Evolutionary conservation across 2,329 filamentous ascomycete species (phyloP).

Genomic region (Parascedosporium putredinis): DNA sequence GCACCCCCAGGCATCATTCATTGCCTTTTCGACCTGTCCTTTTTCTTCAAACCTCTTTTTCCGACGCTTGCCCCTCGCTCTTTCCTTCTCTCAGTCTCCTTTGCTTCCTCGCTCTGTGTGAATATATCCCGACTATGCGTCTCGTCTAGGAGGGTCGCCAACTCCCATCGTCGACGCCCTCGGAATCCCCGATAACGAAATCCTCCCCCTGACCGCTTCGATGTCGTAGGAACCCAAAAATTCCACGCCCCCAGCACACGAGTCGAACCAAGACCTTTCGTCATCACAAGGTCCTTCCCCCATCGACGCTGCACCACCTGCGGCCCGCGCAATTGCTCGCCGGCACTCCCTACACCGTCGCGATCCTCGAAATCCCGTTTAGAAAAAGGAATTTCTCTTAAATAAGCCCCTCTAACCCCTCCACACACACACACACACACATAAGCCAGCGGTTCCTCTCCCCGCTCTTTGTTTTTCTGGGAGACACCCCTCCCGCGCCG

Average conservation of each 20-base stretch:
- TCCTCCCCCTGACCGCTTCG: conserved; percentile 1
- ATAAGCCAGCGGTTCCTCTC: neutral
- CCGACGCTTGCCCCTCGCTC: neutral
- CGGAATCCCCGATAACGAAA: neutral
- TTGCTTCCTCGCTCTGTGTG: neutral
- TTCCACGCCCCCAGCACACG: neutral
- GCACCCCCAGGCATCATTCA: neutral
- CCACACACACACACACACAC: neutral
- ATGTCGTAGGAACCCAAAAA: conserved; percentile 6
- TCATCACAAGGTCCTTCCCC: neutral
- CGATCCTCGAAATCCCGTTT: conserved; percentile 3
- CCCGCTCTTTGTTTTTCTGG: neutral
- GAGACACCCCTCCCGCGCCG: neutral
- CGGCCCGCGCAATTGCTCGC: neutral
- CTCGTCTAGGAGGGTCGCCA: neutral
- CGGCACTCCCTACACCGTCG: neutral
- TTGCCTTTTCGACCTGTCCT: neutral
- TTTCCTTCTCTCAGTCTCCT: neutral
- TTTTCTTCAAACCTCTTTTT: too few relatives aligned
- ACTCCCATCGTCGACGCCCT: neutral
- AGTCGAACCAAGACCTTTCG: conserved; percentile 1
- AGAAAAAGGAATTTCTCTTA: too few relatives aligned
- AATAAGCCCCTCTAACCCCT: too few relatives aligned
- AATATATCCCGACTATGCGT: neutral
- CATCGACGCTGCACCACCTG: neutral